phyloP scores from a whole-genome alignment of 352 stramenopile genomes.

The Saprolegnia parasitica region DNA sequence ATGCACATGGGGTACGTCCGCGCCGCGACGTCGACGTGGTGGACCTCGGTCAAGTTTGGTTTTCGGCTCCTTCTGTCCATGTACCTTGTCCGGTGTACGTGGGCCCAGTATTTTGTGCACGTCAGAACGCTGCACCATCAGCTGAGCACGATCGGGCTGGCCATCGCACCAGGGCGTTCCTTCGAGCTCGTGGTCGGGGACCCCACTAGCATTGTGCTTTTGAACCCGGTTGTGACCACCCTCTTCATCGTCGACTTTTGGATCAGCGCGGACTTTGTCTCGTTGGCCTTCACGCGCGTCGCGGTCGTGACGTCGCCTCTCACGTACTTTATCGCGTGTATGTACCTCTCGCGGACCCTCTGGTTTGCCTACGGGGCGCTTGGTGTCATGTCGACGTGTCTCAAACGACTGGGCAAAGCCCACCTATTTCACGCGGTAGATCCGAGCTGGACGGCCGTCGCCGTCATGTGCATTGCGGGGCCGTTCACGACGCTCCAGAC shows the following conservation, averaged over 20 bases:
- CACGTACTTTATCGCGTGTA: background rate
- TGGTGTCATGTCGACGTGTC: background rate
- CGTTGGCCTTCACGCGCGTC: background rate
- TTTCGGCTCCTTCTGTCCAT: background rate
- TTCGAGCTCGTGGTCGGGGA: conserved; percentile 12
- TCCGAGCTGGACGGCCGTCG: background rate
- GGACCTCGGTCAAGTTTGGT: background rate
- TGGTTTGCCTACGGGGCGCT: conserved; percentile 20
- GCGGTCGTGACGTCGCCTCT: background rate
- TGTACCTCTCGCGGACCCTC: conserved; percentile 11
- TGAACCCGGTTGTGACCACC: background rate
- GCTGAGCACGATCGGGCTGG: background rate
- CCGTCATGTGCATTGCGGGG: background rate
- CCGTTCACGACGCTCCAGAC: background rate
- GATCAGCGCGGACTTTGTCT: conserved; percentile 5
- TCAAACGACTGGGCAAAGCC: conserved; percentile 6
- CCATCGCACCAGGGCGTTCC: too few relatives aligned
- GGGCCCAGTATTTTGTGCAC: background rate
- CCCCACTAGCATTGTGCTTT: conserved; percentile 7
- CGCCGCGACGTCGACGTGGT: conserved; percentile 3
- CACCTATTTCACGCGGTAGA: background rate
- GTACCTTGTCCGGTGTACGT: background rate
- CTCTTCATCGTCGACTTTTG: conserved; percentile 21
- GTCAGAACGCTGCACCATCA: background rate
- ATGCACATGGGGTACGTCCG: background rate